Base-by-base conservation (phyloP, 1,284 basidiomycete genomes). In the Dichomitus squalens region DNA sequence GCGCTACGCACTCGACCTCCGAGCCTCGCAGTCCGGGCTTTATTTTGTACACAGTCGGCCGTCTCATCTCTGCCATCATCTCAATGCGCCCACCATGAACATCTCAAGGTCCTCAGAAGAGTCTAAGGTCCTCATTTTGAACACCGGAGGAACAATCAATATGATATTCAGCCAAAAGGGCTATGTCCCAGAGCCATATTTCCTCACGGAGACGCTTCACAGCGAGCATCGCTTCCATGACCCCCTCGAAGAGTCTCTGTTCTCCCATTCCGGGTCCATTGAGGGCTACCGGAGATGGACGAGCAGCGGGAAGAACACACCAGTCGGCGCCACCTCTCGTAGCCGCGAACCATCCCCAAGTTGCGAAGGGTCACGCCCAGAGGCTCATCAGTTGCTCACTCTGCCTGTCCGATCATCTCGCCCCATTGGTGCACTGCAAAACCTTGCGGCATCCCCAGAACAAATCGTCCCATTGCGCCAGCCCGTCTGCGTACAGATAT, bases 141-240 rank as follows among this genome's bases (percentile, higher is more conserved):
- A 94, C 75, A 84, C 83, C 53, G 93, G 93, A 49, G 93, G 92
- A 29, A 95, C 92, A 0, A 91, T 95, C 64, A 92, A 92, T 11
- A 94, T 94, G 92, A 86, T 94, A 39, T 80, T 90, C 35, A 85
- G 88, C 35, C 77, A 85, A 31, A 82, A 87, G 61, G 92, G 93
- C 49, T 95, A 95, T 70, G 89, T 91, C 12, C 92, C 93, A 11
- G 93, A 95, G 68, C 92, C 93, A 0, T 87, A 88, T 64, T 95
- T 95, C 72, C 77, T 96, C 61, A 92, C 90, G 7, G 88, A 92
- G 73, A 92, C 85, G 0, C 81, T 95, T 40, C 80, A 84, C 64
- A 87, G 87, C 64, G 92, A 95, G 72, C 84, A 84, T 34, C 84
- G 92, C 11, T 95, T 95, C 66, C 92, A 95, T 72, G 92, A 95